Evolutionary conservation across 2,329 filamentous ascomycete genomes (phyloP).

Genomic region (Dothistroma septosporum): DNA sequence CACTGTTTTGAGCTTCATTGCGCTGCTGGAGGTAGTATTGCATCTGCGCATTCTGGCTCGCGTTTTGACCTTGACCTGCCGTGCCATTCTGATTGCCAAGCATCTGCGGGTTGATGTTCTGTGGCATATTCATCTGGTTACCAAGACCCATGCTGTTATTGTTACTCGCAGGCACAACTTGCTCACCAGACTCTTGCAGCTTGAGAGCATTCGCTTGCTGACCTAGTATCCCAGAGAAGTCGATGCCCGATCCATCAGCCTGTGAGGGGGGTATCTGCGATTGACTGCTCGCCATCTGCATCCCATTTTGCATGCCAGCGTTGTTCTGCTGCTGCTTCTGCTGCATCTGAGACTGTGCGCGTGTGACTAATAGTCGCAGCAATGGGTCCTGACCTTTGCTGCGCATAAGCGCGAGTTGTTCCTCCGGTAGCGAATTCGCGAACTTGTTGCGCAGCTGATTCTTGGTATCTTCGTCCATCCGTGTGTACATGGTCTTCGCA

Average conservation of each 20-base stretch:
- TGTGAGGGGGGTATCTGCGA: conserved; percentile 39
- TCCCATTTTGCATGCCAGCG: conserved; percentile 29
- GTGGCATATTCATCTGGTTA: conserved; percentile 26
- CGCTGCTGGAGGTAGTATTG: conserved; percentile 41
- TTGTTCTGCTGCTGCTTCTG: conserved; percentile 14
- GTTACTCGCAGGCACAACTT: conserved; percentile 62
- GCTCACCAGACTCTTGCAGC: conserved; percentile 57
- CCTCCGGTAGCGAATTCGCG: conserved; percentile 18
- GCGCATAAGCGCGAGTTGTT: conserved; percentile 16
- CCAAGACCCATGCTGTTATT: conserved; percentile 38
- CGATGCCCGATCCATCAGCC: conserved; percentile 30
- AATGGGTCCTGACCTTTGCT: conserved; percentile 24
- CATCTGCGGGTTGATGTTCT: conserved; percentile 36
- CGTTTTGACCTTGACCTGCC: background rate
- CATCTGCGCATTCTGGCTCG: conserved; percentile 30
- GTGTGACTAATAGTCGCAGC: conserved; percentile 18
- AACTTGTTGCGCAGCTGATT: conserved; percentile 21
- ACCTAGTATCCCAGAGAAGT: conserved; percentile 55
- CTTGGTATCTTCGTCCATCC: conserved; percentile 27
- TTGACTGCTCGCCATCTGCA: conserved; percentile 33
- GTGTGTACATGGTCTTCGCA: conserved; percentile 22
- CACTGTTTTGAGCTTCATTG: conserved; percentile 39
- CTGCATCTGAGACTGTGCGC: conserved; percentile 15
- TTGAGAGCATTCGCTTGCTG: conserved; percentile 61
- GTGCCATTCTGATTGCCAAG: conserved; percentile 27